These are phyloP conservation scores for Schizopora paradoxa DNA, from an alignment of 1,284 basidiomycete species.

Conservation along the genomic window DNA sequence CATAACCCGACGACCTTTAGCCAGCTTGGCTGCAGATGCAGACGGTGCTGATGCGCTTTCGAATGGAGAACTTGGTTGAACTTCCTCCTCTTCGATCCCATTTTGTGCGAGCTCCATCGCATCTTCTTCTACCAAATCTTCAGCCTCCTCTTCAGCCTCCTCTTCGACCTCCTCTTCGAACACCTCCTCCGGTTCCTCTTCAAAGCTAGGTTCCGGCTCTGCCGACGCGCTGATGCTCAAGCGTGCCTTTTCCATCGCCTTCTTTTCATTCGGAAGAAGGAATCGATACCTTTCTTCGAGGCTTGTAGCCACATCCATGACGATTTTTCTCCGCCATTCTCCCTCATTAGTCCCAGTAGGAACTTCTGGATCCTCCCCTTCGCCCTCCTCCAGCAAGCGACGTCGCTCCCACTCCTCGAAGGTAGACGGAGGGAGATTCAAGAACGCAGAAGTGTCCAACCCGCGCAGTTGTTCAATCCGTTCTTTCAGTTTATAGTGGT, in stretches of 20 bases:
- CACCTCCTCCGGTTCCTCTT: background rate
- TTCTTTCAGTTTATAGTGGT: conserved; percentile 86
- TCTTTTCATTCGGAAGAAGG: conserved; percentile 59
- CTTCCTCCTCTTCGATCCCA: too few relatives aligned
- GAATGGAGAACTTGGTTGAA: too few relatives aligned
- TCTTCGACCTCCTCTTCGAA: conserved; percentile 6
- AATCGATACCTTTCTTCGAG: conserved; percentile 67
- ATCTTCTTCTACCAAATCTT: too few relatives aligned
- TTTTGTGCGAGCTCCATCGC: too few relatives aligned
- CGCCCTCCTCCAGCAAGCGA: conserved; percentile 27
- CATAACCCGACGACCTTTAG: too few relatives aligned
- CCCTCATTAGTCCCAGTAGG: conserved; percentile 49
- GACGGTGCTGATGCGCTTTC: too few relatives aligned
- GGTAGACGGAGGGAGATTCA: conserved; percentile 49
- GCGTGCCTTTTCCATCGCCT: conserved; percentile 23
- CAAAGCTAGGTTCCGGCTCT: conserved; percentile 11
- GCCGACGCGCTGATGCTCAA: conserved; percentile 8
- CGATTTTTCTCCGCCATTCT: conserved; percentile 62
- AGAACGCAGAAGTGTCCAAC: conserved; percentile 68
- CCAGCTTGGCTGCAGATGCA: too few relatives aligned
- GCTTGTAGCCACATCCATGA: conserved; percentile 58
- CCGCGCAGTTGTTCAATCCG: conserved; percentile 78
- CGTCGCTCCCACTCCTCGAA: too few relatives aligned
- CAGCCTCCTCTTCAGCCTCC: too few relatives aligned
- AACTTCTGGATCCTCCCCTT: conserved; percentile 20